phyloP scores from a whole-genome alignment of 176 grass and related monocot genomes.

The Lolium rigidum region DNA sequence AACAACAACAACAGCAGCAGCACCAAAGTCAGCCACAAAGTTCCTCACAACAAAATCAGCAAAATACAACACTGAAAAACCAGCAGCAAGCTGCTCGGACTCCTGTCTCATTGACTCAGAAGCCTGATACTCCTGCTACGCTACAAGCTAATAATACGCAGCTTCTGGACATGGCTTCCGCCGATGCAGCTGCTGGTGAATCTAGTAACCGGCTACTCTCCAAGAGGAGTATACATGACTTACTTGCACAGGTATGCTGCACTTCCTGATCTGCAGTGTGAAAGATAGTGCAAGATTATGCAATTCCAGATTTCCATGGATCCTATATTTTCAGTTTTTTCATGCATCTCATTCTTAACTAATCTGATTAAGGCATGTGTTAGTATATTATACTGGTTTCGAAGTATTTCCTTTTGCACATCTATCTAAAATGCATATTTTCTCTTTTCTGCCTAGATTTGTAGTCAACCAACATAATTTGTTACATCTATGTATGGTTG shows the following conservation, averaged over 20 bases:
- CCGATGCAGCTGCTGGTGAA: conserved; percentile 56
- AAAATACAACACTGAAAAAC: conserved; percentile 46
- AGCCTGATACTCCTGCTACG: conserved; percentile 46
- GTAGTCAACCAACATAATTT: conserved; percentile 17
- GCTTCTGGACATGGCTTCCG: conserved; percentile 26
- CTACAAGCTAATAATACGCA: conserved; percentile 36
- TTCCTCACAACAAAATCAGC: conserved; percentile 59
- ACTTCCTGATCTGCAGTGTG: conserved; percentile 11
- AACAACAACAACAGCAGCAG: background rate
- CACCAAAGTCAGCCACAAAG: conserved; percentile 43
- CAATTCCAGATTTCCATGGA: conserved; percentile 16
- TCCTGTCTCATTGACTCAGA: conserved; percentile 54
- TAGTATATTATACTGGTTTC: conserved; percentile 14
- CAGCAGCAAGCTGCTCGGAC: conserved; percentile 67
- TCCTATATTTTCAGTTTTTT: conserved; percentile 15
- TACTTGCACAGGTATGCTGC: conserved; percentile 74
- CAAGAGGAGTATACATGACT: conserved; percentile 91
- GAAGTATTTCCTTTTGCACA: conserved; percentile 33
- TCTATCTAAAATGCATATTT: background rate
- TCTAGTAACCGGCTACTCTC: conserved; percentile 66
- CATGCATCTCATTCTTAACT: background rate
- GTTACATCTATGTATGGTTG: conserved; percentile 3
- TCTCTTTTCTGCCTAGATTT: background rate
- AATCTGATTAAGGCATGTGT: background rate
- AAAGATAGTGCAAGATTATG: conserved; percentile 20